These are phyloP conservation scores for Tricholoma sp. DNA, from an alignment of 768 basidiomycete genomes.

Conservation along the genomic window DNA sequence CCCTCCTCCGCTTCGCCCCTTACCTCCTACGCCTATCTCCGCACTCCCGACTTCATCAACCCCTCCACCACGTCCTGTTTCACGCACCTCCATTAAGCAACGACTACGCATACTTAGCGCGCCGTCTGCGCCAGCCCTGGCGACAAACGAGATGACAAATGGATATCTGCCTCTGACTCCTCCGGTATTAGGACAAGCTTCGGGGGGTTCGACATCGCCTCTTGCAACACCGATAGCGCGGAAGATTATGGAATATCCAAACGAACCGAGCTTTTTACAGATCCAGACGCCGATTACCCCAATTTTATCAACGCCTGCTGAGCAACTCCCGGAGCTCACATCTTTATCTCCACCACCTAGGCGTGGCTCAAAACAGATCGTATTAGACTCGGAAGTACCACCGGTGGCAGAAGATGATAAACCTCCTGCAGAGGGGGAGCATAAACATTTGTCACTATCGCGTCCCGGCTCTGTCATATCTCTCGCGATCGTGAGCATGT, in stretches of 20 bases:
- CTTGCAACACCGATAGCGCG: slow-evolving; percentile 59
- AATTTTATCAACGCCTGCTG: slow-evolving; percentile 22
- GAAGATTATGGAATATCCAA: slow-evolving; percentile 46
- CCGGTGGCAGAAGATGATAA: slow-evolving; percentile 20
- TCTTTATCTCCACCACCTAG: slow-evolving; percentile 64
- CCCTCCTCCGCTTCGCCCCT: slow-evolving; percentile 15
- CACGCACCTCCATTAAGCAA: slow-evolving; percentile 48
- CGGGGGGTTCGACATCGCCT: slow-evolving; percentile 17
- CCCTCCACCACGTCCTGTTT: slow-evolving; percentile 32
- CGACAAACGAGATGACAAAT: neutral
- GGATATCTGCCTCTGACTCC: neutral
- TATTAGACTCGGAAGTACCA: slow-evolving; percentile 25
- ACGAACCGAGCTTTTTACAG: slow-evolving; percentile 60
- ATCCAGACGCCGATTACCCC: slow-evolving; percentile 44
- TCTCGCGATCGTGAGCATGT: slow-evolving; percentile 42
- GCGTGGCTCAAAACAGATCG: slow-evolving; percentile 48
- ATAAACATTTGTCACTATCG: slow-evolving; percentile 35
- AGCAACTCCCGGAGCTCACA: slow-evolving; percentile 31
- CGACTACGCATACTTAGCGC: slow-evolving; percentile 67
- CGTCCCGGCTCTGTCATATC: slow-evolving; percentile 50
- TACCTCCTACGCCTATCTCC: slow-evolving; percentile 14
- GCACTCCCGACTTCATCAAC: slow-evolving; percentile 30
- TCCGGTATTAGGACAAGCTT: neutral
- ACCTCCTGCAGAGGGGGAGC: slow-evolving; percentile 25
- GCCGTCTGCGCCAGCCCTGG: slow-evolving; percentile 30